Evolutionary conservation across 192 early-diverging fungal species (phyloP), one percentile per base, ranked within the genome.

Genomic region (Phycomyces nitens): DNA sequence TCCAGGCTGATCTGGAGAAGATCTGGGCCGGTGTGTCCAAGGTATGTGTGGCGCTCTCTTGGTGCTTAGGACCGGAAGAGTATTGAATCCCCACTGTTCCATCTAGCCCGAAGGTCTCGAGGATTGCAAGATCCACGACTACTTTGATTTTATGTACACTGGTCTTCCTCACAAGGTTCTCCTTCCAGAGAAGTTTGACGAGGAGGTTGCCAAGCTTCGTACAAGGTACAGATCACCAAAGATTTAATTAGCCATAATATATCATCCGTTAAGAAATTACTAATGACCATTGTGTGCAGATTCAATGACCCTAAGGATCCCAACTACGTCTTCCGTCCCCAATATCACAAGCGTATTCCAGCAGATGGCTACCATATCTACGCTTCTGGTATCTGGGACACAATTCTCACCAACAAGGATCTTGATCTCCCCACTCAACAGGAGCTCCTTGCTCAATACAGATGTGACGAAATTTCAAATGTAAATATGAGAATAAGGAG

Each of bases 381-480:
- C 78, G 95, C 95, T 5, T 81, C 89, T 60, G 73, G 88, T 39
- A 92, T 99, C 47, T 99, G 97, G 97, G 94, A 94, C 54, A 94
- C 95, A 78, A 95, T 99, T 49, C 80, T 91, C 60, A 85, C 87
- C 74, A 97, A 96, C 78, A 89, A 91, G 61, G 97, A 99, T 63
- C 79, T 99, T 60, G 97, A 99, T 80, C 80, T 99, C 39, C 97
- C 97, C 5, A 97, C 96, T 5, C 97, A 99, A 71, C 96, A 97
- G 79, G 92, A 98, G 73, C 74, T 99, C 51, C 83, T 99, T 53
- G 97, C 97, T 26, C 95, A 98, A 80, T 98, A 92, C 75, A 89
- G 97, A 52, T 99, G 97, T 72, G 97, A 99, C 57, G 97, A 99
- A 75, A 98, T 99, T 72, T 85, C 91, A 26, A 84, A 75, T 9